Evolutionary conservation across 108 stramenopile species (phyloP).

Genomic region (Mediolabrus comicus): DNA sequence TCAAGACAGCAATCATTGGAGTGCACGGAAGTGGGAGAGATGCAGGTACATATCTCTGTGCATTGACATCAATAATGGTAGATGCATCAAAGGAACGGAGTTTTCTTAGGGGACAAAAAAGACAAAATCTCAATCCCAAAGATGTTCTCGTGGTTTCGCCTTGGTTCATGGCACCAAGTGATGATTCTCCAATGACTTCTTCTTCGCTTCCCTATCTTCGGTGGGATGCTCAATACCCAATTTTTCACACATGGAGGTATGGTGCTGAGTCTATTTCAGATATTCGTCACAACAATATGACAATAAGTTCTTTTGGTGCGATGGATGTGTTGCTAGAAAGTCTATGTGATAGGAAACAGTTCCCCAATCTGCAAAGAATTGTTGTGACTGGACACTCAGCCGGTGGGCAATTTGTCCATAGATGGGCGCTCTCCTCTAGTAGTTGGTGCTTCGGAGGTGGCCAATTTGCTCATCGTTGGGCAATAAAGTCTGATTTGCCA

Average conservation of each 20-base stretch:
- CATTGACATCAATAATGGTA: constrained; percentile 48
- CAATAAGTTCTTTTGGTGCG: constrained; percentile 71
- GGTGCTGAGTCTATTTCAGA: constrained; percentile 67
- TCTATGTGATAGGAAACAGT: constrained; percentile 29
- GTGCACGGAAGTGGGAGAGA: constrained; percentile 78
- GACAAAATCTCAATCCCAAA: neutral
- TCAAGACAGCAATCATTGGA: constrained; percentile 46
- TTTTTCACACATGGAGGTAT: constrained; percentile 75
- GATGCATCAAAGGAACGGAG: neutral
- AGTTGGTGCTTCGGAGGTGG: constrained; percentile 47
- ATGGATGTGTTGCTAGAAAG: constrained; percentile 67
- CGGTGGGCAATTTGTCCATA: constrained; percentile 77
- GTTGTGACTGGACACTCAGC: constrained; percentile 82
- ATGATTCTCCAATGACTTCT: constrained; percentile 19
- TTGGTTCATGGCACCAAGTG: constrained; percentile 60
- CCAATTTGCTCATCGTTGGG: constrained; percentile 1
- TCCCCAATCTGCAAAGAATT: constrained; percentile 58
- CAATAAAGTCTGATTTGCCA: neutral
- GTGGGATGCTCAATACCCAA: constrained; percentile 60
- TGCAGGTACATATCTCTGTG: constrained; percentile 71
- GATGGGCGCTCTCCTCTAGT: constrained; percentile 76
- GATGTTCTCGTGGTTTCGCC: constrained; percentile 63
- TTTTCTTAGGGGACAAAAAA: neutral
- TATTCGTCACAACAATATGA: neutral
- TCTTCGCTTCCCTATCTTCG: constrained; percentile 37